Evolutionary conservation across 345 rosid species (phyloP).

Genomic region (Arabidopsis suecica): DNA sequence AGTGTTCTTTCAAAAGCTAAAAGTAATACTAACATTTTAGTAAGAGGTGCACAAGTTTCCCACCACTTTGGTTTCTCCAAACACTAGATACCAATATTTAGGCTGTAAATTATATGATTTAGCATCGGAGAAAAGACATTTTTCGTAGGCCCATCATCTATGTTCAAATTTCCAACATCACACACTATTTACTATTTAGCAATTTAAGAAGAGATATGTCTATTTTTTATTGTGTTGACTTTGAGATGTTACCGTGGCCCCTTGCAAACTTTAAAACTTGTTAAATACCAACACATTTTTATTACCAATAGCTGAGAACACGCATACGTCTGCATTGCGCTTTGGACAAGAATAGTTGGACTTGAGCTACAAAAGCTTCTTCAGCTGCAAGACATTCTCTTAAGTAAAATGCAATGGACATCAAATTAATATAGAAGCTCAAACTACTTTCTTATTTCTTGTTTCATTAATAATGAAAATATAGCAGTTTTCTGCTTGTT

Average conservation of each 20-base stretch:
- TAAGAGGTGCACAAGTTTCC: constrained; percentile 45
- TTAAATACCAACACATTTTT: background rate
- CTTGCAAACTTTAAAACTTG: background rate
- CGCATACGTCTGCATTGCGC: constrained; percentile 17
- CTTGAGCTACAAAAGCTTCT: background rate
- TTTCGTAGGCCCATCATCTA: constrained; percentile 22
- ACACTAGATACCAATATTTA: constrained; percentile 25
- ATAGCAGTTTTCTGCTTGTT: background rate
- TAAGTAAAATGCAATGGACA: background rate
- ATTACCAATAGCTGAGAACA: constrained; percentile 17
- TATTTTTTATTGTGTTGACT: constrained; percentile 21
- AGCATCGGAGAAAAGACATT: constrained; percentile 22
- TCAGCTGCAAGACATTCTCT: background rate
- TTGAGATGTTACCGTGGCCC: background rate
- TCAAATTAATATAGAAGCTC: background rate
- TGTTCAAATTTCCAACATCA: constrained; percentile 18
- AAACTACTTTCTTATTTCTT: background rate
- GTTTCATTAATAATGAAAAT: background rate
- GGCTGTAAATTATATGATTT: constrained; percentile 41
- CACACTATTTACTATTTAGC: background rate
- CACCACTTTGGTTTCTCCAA: constrained; percentile 38
- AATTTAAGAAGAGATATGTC: background rate
- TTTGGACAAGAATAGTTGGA: background rate
- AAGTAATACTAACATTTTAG: constrained; percentile 12
- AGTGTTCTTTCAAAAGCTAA: constrained; percentile 43